Evolutionary conservation across 2,329 filamentous ascomycete genomes (phyloP).

Genomic region (Sclerotinia minor): DNA sequence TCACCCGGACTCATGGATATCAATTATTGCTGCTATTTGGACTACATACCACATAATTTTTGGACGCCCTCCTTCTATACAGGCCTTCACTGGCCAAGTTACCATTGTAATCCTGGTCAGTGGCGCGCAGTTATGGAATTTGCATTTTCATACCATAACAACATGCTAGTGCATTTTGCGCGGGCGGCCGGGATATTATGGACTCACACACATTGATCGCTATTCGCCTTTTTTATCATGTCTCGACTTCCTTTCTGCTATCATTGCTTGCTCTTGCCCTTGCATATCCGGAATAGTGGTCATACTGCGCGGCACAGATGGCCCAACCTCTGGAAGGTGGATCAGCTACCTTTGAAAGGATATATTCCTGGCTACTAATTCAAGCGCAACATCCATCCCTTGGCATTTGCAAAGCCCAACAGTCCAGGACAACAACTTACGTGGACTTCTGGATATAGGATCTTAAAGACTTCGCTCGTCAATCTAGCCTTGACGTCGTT

Average conservation of each 20-base stretch:
- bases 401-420: conserved; percentile 37
- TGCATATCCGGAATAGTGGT: conserved; percentile 38
- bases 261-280: conserved; percentile 36
- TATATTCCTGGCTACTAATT: conserved; percentile 37
- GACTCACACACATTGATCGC: conserved; percentile 32
- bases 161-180: conserved; percentile 43
- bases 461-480: conserved; percentile 98
- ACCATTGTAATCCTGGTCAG: conserved; percentile 40
- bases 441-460: conserved; percentile 82
- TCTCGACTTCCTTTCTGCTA: conserved; percentile 41
- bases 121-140: conserved; percentile 35
- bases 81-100: conserved; percentile 33
- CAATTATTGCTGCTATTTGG: conserved; percentile 43
- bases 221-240: conserved; percentile 40
- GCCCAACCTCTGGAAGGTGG: conserved; percentile 39
- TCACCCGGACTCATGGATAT: conserved; percentile 47
- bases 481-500: conserved; percentile 94
- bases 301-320: conserved; percentile 35
- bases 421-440: conserved; percentile 65
- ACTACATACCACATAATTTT: conserved; percentile 40
- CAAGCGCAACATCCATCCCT: conserved; percentile 38
- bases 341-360: conserved; percentile 34
- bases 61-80: conserved; percentile 40
- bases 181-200: conserved; percentile 40
- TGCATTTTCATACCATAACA: conserved; percentile 35